phyloP scores from a whole-genome alignment of 257 asterid genomes.

The Gentiana straminea region DNA sequence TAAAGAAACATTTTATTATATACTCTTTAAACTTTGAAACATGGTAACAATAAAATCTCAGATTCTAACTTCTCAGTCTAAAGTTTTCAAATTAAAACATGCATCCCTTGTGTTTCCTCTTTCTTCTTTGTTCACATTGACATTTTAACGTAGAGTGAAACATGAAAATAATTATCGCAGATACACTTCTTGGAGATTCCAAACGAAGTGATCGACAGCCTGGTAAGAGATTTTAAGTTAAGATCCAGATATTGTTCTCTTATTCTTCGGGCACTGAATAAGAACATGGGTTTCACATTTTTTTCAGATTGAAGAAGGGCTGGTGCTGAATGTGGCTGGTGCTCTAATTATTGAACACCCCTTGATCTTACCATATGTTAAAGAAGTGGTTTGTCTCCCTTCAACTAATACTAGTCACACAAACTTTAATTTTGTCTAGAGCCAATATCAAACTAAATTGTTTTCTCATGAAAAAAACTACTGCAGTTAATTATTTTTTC shows the following conservation, averaged over 20 bases:
- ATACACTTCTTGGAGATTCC: conserved; percentile 82
- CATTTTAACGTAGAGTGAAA: too few relatives aligned
- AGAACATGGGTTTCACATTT: conserved; percentile 1
- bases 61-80: too few relatives aligned
- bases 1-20: too few relatives aligned
- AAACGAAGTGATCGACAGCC: conserved; percentile 51
- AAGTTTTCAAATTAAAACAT: too few relatives aligned
- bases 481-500: too few relatives aligned
- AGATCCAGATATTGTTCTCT: neutral
- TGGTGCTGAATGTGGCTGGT: conserved; percentile 83
- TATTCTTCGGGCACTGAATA: neutral
- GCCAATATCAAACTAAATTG: neutral
- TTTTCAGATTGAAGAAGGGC: conserved; percentile 69
- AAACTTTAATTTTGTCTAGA: neutral
- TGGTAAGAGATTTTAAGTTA: conserved; percentile 36
- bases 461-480: too few relatives aligned
- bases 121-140: too few relatives aligned
- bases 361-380: conserved; percentile 59
- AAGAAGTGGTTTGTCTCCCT: conserved; percentile 55
- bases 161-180: conserved; percentile 31
- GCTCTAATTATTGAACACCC: conserved; percentile 91
- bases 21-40: too few relatives aligned
- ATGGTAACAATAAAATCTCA: too few relatives aligned
- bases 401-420: neutral
- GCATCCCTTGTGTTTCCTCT: too few relatives aligned